These are phyloP conservation scores for Fusarium sp. DNA, from an alignment of 2,329 filamentous ascomycete genomes.

Conservation along the genomic window DNA sequence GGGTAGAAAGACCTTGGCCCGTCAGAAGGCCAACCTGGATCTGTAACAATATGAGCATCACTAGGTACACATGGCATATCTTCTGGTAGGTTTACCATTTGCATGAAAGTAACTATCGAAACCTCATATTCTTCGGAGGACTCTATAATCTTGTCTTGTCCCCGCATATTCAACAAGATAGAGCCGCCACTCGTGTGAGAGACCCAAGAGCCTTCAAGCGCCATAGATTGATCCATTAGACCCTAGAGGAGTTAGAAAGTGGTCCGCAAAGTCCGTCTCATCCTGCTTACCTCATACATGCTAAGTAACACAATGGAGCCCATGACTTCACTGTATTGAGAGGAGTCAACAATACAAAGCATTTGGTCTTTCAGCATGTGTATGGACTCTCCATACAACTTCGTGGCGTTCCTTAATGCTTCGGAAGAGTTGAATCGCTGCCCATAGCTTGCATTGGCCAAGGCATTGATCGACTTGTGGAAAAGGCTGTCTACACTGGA, in stretches of 20 bases:
- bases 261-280: neutral
- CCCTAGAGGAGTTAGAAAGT: accelerated
- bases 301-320: neutral
- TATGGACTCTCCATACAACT: neutral
- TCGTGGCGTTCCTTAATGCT: neutral
- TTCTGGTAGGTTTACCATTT: neutral
- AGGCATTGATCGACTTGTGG: neutral
- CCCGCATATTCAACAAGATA: neutral
- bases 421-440: neutral
- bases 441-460: neutral
- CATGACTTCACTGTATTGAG: neutral
- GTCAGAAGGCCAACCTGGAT: neutral
- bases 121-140: neutral
- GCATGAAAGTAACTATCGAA: neutral
- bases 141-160: neutral
- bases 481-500: neutral
- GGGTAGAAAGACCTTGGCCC: neutral
- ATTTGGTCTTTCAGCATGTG: neutral
- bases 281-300: neutral
- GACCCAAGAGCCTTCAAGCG: neutral
- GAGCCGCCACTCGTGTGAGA: neutral
- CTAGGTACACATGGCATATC: accelerated
- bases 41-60: neutral
- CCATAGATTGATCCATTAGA: neutral
- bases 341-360: neutral